Evolutionary conservation across 352 stramenopile species (phyloP), one percentile per base, ranked within the genome.

Genomic region (Halophytophthora polymorphica): DNA sequence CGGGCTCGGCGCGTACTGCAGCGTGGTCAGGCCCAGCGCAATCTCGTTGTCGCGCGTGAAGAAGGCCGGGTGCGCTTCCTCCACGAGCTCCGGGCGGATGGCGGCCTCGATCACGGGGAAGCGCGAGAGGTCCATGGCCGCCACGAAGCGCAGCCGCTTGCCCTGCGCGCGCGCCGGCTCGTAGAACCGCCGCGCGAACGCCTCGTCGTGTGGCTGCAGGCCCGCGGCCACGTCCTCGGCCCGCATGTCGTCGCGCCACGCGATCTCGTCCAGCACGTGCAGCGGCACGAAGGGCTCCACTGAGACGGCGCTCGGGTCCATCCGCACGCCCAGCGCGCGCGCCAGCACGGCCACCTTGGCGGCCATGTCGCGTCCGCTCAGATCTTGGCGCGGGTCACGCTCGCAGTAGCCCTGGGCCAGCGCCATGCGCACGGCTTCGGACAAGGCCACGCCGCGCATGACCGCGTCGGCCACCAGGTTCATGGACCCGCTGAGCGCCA

Each of bases 41-140:
- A 92, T 89, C 52, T 92, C 82, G 44, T 90, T 73, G 56, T 86
- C 71, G 50, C 83, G 69, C 29, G 69, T 77, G 44, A 68, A 75
- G 46, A 69, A 92, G 1, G 69, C 69, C 3, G 77, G 64, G 49
- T 92, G 79, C 43, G 72, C 64, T 23, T 92, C 79, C 43, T 69
- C 73, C 35, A 90, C 60, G 13, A 89, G 62, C 37, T 69, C 39
- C 2, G 77, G 77, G 29, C 65, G 67, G 28, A 89, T 74, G 44
- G 66, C 68, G 21, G 79, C 75, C 8, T 52, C 19, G 41, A 93
- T 78, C 0, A 31, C 56, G 13, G 68, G 70, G 48, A 88, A 86
- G 28, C 54, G 62, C 17, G 66, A 47, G 18, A 88, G 44, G 37
- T 89, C 67, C 50, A 92, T 76, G 6, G 81, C 78, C 17, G 81